These are phyloP conservation scores for Discostella stelligera DNA, from an alignment of 352 stramenopile species.

Conservation along the genomic window DNA sequence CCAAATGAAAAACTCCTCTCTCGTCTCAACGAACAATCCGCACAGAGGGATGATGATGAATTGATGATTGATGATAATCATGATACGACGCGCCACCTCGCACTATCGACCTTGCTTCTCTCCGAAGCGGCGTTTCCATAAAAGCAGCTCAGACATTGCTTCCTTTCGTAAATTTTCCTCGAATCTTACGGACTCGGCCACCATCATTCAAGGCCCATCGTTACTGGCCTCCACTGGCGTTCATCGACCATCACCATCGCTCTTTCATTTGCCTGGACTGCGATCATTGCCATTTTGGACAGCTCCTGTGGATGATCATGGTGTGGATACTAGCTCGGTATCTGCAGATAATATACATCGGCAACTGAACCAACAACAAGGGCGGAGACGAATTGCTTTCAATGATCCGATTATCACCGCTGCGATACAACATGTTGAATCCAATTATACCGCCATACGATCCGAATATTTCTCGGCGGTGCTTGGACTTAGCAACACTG, in stretches of 20 bases:
- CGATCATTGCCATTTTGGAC: constrained; percentile 82
- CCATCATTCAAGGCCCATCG: constrained; percentile 72
- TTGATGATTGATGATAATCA: no score
- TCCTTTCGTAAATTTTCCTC: no score
- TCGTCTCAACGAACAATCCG: no score
- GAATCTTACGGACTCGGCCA: constrained; percentile 13
- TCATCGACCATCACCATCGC: constrained; percentile 62
- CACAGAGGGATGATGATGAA: no score
- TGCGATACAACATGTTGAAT: constrained; percentile 67
- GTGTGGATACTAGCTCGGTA: no score
- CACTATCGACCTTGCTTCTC: no score
- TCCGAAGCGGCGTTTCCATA: no score
- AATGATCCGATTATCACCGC: constrained; percentile 68
- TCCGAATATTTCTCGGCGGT: constrained; percentile 68
- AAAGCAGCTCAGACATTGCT: no score
- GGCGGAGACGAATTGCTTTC: constrained; percentile 58
- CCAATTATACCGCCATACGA: constrained; percentile 54
- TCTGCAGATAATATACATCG: no score
- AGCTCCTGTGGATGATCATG: constrained; percentile 13
- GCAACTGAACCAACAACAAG: constrained; percentile 13
- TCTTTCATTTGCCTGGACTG: constrained; percentile 75
- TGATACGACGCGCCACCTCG: no score
- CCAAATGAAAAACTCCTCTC: no score
- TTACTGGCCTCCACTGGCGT: constrained; percentile 59
- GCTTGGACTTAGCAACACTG: constrained; percentile 24